Evolutionary conservation across 148 eudicot genomes (phyloP), one percentile per base, ranked within the genome.

Genomic region (Simmondsia chinensis): DNA sequence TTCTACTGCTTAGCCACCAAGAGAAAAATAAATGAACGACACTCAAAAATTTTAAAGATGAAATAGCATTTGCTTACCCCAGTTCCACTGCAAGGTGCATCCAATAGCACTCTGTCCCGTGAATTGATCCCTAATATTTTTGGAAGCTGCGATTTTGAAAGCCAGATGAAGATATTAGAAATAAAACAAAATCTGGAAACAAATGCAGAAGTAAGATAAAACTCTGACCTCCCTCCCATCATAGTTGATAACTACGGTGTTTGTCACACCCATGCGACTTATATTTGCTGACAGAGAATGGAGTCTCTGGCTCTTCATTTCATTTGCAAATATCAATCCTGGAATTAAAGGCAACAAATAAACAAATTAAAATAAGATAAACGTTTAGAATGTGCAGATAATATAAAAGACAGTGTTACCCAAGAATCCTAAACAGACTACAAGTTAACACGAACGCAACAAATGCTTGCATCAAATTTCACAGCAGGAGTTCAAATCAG

Each of bases 81-180:
- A 35, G 97, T 91, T 56, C 97, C 97, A 62, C 97, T 91, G 69
- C 97, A 91, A 53, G 97, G 97, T 14, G 97, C 95, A 70, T 91
- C 97, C 66, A 91, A 41, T 51, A 85, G 56, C 48, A 91, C 82
- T 70, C 97, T 79, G 52, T 91, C 95, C 9, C 67, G 75, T 33
- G 97, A 66, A 52, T 85, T 91, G 19, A 53, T 53, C 23, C 97
- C 97, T 74, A 91, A 61, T 40, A 76, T 80, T 67, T 82, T 91
- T 13, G 97, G 80, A 54, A 91, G 76, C 97, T 91, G 63, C n/a
- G n/a, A n/a, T n/a, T n/a, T n/a, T n/a, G n/a, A n/a, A n/a, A n/a
- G n/a, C n/a, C n/a, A n/a, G n/a, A n/a, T n/a, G n/a, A n/a, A n/a
- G n/a, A n/a, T n/a, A n/a, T n/a, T n/a, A n/a, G n/a, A n/a, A n/a